phyloP scores from a whole-genome alignment of 805 yeast genomes.

The Alloascoidea africana region DNA sequence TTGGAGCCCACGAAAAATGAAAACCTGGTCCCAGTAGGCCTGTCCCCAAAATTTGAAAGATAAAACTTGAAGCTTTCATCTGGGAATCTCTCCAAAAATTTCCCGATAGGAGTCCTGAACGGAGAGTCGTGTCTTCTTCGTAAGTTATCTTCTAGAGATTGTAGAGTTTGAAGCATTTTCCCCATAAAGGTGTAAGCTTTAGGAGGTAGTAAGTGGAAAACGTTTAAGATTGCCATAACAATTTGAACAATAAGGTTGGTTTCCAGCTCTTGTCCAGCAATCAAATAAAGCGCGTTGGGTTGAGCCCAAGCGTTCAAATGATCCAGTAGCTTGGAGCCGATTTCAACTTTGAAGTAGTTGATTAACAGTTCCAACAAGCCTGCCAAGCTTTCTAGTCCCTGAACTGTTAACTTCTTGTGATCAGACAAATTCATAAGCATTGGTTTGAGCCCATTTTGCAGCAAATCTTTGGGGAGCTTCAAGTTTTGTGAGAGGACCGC shows the following conservation, averaged over 20 bases:
- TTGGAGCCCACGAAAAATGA: constrained; percentile 46
- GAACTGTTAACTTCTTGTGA: constrained; percentile 76
- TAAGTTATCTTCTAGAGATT: constrained; percentile 65
- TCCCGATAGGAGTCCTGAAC: constrained; percentile 80
- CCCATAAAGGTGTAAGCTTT: constrained; percentile 87
- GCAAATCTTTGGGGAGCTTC: constrained; percentile 80
- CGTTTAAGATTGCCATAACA: constrained; percentile 78
- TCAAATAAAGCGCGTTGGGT: constrained; percentile 55
- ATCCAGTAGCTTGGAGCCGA: constrained; percentile 83
- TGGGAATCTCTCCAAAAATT: constrained; percentile 72
- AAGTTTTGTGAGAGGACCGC: constrained; percentile 65
- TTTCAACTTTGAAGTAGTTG: constrained; percentile 91
- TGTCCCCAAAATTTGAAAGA: constrained; percentile 43
- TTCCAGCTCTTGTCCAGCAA: constrained; percentile 67
- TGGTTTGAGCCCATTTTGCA: constrained; percentile 93
- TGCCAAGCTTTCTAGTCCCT: constrained; percentile 86
- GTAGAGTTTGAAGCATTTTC: constrained; percentile 63
- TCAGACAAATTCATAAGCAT: constrained; percentile 92
- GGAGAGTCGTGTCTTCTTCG: constrained; percentile 82
- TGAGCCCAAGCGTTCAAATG: constrained; percentile 96
- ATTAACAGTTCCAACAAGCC: constrained; percentile 72
- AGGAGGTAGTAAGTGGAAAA: constrained; percentile 83
- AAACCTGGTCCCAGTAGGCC: constrained; percentile 51
- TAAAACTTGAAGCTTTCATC: constrained; percentile 60
- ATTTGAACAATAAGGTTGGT: constrained; percentile 74